Conservation (phyloP, 192 early-diverging fungal species). For the Entrophospora sp. region DNA sequence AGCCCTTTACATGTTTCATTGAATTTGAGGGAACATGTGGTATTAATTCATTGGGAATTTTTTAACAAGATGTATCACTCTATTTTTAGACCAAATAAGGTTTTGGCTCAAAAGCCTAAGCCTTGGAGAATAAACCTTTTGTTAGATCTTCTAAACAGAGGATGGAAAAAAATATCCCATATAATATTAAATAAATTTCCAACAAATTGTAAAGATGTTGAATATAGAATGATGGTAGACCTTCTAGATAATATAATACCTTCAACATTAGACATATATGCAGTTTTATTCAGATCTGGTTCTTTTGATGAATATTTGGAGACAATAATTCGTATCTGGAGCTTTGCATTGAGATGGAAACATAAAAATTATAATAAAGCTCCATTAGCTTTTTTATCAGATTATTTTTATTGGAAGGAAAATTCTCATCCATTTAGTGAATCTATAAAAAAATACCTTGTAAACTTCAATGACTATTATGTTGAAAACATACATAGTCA, state of each 20-base stretch:
- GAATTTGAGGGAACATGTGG: background rate
- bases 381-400: background rate
- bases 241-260: slow-evolving; percentile 2
- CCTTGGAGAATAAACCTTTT: background rate
- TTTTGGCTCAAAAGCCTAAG: background rate
- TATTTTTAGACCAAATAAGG: background rate
- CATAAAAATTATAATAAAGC: slow-evolving; percentile 7
- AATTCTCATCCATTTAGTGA: background rate
- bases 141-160: background rate
- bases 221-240: background rate
- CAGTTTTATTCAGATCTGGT: background rate
- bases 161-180: background rate
- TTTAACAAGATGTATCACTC: background rate
- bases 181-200: background rate
- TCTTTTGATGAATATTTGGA: background rate
- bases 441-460: background rate
- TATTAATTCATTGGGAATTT: background rate
- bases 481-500: background rate
- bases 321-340: background rate
- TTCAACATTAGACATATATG: background rate
- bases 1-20: background rate
- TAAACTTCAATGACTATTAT: too few relatives aligned
- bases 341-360: background rate
- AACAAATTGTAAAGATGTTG: background rate
- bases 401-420: background rate